Conservation (phyloP, 2,329 filamentous ascomycete species). For the Microcyclospora pomicola region DNA sequence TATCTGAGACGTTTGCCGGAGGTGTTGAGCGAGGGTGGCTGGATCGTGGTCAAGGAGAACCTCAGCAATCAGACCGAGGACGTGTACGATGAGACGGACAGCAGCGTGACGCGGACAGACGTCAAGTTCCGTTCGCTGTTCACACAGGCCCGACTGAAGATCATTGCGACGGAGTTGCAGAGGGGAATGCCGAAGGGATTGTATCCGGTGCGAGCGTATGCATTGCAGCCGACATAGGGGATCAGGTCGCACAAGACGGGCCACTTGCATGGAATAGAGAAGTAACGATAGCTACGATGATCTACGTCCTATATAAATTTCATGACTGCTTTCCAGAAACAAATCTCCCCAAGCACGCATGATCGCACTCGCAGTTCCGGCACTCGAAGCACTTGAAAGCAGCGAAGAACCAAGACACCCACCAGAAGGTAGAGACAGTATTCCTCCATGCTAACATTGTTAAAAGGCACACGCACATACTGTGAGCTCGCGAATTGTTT, state of each 20-base stretch:
- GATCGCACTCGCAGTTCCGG: too few relatives aligned
- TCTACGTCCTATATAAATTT: too few relatives aligned
- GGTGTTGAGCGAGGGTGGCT: constrained; percentile 33
- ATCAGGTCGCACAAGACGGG: neutral
- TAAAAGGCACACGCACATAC: too few relatives aligned
- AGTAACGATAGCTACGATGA: too few relatives aligned
- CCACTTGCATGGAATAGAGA: too few relatives aligned
- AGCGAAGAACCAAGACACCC: too few relatives aligned
- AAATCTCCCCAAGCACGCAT: too few relatives aligned
- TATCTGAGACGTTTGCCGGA: constrained; percentile 51
- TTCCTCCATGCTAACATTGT: too few relatives aligned
- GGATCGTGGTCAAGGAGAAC: constrained; percentile 74
- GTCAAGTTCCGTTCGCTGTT: constrained; percentile 59
- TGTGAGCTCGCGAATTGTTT: too few relatives aligned
- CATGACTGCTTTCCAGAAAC: too few relatives aligned
- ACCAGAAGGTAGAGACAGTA: too few relatives aligned
- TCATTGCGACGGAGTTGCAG: constrained; percentile 61
- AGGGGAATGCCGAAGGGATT: constrained; percentile 55
- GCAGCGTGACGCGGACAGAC: constrained; percentile 64
- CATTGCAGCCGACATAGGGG: constrained; percentile 42
- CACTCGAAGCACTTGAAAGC: too few relatives aligned
- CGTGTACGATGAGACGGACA: constrained; percentile 62
- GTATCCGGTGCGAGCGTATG: constrained; percentile 66
- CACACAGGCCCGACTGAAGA: constrained; percentile 48
- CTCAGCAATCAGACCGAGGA: constrained; percentile 46